Percentiles rank a stretch among this genome's conserved stretches.
Evolutionary conservation across 805 yeast genomes (phyloP).

Genomic region (Myxozyma kluyveri): DNA sequence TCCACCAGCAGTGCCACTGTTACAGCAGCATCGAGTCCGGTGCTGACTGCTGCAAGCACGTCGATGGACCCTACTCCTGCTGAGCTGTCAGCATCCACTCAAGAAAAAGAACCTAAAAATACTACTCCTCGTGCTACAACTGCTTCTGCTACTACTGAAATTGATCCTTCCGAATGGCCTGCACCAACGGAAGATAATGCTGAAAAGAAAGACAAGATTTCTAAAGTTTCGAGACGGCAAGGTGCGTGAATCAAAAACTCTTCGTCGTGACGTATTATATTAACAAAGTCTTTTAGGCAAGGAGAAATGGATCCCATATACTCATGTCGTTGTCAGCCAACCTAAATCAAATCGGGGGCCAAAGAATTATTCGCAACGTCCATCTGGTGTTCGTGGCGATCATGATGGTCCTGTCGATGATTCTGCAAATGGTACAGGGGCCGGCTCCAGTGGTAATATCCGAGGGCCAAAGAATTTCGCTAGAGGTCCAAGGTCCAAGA

Average conservation of each 20-base stretch:
- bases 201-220: slow-evolving; percentile 12
- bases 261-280: too few species aligned
- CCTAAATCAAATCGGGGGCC: slow-evolving; percentile 32
- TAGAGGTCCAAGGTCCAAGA: slow-evolving; percentile 27
- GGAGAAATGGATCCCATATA: slow-evolving; percentile 73
- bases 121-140: slow-evolving; percentile 17
- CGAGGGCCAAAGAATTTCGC: slow-evolving; percentile 15
- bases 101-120: slow-evolving; percentile 30
- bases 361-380: slow-evolving; percentile 22
- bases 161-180: slow-evolving; percentile 39
- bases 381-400: slow-evolving; percentile 1
- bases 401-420: neutral
- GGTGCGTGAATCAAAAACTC: too few species aligned
- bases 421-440: slow-evolving; percentile 12
- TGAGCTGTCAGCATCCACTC: slow-evolving; percentile 28
- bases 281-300: slow-evolving; percentile 41
- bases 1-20: too few species aligned
- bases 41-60: neutral
- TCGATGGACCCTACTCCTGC: slow-evolving; percentile 28
- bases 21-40: too few species aligned
- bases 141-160: slow-evolving; percentile 19
- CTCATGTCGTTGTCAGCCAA: slow-evolving; percentile 51
- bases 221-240: slow-evolving; percentile 20
- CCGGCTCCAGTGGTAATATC: slow-evolving; percentile 3
- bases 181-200: slow-evolving; percentile 35